Evolutionary conservation across 2,329 filamentous ascomycete species (phyloP).

Genomic region (Calycina herbarum): DNA sequence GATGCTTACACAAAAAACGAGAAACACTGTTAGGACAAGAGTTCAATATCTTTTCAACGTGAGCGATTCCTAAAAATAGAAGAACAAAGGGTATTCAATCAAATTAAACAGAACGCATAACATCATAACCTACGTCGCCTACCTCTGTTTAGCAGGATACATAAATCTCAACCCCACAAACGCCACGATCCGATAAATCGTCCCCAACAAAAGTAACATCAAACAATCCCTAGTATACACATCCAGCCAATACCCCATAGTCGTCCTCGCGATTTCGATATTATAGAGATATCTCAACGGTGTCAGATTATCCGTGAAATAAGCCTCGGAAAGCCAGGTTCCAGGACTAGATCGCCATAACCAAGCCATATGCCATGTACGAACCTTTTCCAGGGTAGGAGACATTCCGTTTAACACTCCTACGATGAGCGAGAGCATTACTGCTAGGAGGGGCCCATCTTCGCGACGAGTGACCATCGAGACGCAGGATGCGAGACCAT

Average conservation of each 20-base stretch:
- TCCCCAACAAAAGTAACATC: slow-evolving; percentile 47
- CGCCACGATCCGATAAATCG: slow-evolving; percentile 47
- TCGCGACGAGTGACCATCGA: slow-evolving; percentile 56
- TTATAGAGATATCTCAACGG: slow-evolving; percentile 53
- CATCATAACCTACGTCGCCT: not conserved
- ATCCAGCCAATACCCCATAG: slow-evolving; percentile 48
- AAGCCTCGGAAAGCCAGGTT: slow-evolving; percentile 57
- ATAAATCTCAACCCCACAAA: slow-evolving; percentile 41
- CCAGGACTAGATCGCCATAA: slow-evolving; percentile 55
- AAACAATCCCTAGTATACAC: slow-evolving; percentile 47
- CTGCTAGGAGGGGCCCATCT: slow-evolving; percentile 56
- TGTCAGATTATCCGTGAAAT: slow-evolving; percentile 52
- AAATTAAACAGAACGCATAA: not conserved
- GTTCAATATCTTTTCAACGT: too few species aligned
- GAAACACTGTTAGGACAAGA: too few species aligned
- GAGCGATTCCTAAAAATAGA: not conserved
- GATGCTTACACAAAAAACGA: too few species aligned
- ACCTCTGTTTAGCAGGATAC: slow-evolving; percentile 32
- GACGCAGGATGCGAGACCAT: slow-evolving; percentile 53
- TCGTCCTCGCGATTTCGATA: slow-evolving; percentile 45
- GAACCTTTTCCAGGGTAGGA: slow-evolving; percentile 50
- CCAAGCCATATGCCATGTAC: slow-evolving; percentile 54
- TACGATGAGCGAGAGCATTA: slow-evolving; percentile 54
- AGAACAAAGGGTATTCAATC: not conserved
- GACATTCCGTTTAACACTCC: slow-evolving; percentile 55